These are phyloP conservation scores for Graphilbum ipis-grandicollis DNA, from an alignment of 2,329 filamentous ascomycete genomes.

Conservation along the genomic window DNA sequence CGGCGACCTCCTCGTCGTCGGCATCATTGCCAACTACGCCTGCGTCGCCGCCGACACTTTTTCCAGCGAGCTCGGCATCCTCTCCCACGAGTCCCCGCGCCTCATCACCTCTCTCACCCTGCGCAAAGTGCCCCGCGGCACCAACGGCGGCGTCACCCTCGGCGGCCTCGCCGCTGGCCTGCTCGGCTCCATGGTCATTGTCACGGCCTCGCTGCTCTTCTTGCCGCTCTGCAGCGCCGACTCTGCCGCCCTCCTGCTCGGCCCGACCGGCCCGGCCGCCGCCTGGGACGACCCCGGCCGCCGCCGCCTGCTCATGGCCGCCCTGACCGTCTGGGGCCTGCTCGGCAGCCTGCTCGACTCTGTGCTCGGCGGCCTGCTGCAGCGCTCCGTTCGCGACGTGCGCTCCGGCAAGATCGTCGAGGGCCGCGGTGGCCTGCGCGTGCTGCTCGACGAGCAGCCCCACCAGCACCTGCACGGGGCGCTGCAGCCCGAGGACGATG, in stretches of 20 bases:
- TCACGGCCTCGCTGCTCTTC: constrained; percentile 45
- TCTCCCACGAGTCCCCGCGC: constrained; percentile 57
- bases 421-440: constrained; percentile 54
- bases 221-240: constrained; percentile 46
- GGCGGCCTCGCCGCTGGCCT: constrained; percentile 58
- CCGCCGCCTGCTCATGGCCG: constrained; percentile 29
- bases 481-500: constrained; percentile 9
- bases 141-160: constrained; percentile 79
- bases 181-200: constrained; percentile 55
- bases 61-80: constrained; percentile 84
- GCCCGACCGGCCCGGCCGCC: constrained; percentile 18
- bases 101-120: constrained; percentile 69
- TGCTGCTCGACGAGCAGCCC: constrained; percentile 19
- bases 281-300: constrained; percentile 30
- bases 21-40: constrained; percentile 70
- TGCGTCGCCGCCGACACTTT: constrained; percentile 88
- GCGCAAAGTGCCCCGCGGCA: constrained; percentile 70
- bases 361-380: constrained; percentile 66
- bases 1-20: constrained; percentile 45
- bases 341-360: constrained; percentile 77
- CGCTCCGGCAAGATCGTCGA: constrained; percentile 78
- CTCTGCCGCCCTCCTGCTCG: constrained; percentile 11
- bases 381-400: constrained; percentile 73
- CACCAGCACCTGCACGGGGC: constrained; percentile 2
- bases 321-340: constrained; percentile 54